Evolutionary conservation across 2,329 filamentous ascomycete genomes (phyloP).

Genomic region (Trichoderma sp.): DNA sequence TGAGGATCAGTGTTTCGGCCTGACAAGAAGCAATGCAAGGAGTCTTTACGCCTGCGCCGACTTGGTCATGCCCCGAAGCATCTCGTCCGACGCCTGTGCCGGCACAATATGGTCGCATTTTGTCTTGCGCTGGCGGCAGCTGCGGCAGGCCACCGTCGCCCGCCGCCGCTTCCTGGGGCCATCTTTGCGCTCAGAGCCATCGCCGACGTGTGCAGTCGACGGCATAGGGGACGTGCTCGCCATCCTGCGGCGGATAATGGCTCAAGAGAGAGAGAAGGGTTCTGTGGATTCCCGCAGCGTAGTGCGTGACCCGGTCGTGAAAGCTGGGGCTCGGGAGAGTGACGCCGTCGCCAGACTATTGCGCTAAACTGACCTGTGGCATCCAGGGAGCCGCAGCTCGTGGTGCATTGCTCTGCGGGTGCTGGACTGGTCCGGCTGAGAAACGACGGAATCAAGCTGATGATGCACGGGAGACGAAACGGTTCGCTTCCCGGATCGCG

Average conservation of each 20-base stretch:
- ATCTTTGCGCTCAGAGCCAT: slow-evolving; percentile 4
- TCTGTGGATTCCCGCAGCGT: background rate
- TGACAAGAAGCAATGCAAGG: background rate
- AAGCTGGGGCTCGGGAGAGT: background rate
- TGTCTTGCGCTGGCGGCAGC: slow-evolving; percentile 22
- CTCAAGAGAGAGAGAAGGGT: background rate
- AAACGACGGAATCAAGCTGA: background rate
- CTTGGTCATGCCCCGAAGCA: slow-evolving; percentile 21
- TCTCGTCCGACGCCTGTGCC: slow-evolving; percentile 21
- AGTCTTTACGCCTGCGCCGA: slow-evolving; percentile 12
- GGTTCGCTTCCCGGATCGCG: background rate
- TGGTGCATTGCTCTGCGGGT: background rate
- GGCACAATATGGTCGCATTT: slow-evolving; percentile 26
- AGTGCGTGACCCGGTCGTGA: too few species aligned
- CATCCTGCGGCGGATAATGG: background rate
- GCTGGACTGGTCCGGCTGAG: background rate
- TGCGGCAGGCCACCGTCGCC: slow-evolving; percentile 23
- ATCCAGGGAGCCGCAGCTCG: background rate
- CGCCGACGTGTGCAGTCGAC: background rate
- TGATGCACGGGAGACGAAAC: background rate
- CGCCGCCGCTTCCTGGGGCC: slow-evolving; percentile 20
- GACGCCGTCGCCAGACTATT: background rate
- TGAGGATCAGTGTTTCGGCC: background rate
- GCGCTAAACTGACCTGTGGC: background rate
- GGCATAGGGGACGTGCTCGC: background rate